Base-by-base conservation (phyloP, 225 moss, liverwort and hornwort genomes). In the Rhytidiadelphus loreus region DNA sequence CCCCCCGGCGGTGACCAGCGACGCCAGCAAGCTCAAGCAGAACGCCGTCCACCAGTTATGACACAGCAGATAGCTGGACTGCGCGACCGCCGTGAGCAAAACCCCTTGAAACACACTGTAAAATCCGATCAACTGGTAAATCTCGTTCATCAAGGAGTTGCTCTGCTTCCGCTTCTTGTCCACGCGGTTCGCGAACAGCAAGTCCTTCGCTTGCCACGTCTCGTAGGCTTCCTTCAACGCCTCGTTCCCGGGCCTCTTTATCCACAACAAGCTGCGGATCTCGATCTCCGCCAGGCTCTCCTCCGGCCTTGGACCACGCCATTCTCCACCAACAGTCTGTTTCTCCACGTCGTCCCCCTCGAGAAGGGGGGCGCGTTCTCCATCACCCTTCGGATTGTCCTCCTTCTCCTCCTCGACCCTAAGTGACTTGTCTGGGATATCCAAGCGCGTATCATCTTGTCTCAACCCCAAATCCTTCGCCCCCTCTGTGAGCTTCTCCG, bases 71-170 rank as follows among this genome's bases (percentile, higher is more conserved):
- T 16, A 4, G 65, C 21, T 91, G 71, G 92, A 85, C 87, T 90
- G 89, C 15, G 91, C 77, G 14, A 92, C 92, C 20, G 90, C 91
- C 4, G 92, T 92, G 64, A 91, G 87, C 63, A 92, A 48, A 20
- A 92, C 92, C 28, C 92, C 92, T 76, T 91, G 92, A 43, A 92
- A 92, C 90, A 92, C 92, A 46, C 90, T 89, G 52, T 89, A 91
- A 52, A 85, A 92, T 24, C 92, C 92, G 23, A 92, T 35, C 17
- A 92, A 53, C 86, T 92, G 88, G 48, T 92, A 91, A 25, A 92
- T 87, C 89, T 92, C 92, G 82, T 92, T 92, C 78, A 44, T 25
- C 62, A 85, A 41, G 15, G 89, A 77, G 73, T 5, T 89, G 81
- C 87, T 91, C 84, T 85, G 87, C 89, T 85, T 72, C 30, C 77